These are phyloP conservation scores for Odonthalia washingtoniensis DNA, from an alignment of 31 red algal species.

Conservation along the genomic window DNA sequence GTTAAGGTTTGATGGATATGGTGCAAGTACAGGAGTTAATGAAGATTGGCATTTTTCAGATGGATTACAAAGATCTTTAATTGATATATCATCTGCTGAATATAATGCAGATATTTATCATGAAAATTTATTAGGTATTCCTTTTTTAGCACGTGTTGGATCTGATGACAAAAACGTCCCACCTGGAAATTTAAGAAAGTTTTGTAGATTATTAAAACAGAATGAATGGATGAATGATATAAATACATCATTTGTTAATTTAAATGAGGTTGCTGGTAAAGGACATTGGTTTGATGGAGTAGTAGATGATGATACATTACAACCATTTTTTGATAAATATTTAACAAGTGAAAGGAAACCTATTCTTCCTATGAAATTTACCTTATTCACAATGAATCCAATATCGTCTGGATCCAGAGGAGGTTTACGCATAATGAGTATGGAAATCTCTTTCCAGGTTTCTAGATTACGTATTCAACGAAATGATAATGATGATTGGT, in stretches of 20 bases:
- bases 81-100: conserved; percentile 48
- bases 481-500: conserved; percentile 43
- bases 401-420: conserved; percentile 61
- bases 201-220: conserved; percentile 54
- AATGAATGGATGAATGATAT: conserved; percentile 59
- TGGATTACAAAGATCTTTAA: conserved; percentile 35
- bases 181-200: conserved; percentile 61
- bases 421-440: conserved; percentile 54
- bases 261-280: conserved; percentile 66
- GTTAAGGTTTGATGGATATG: conserved; percentile 60
- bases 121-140: conserved; percentile 75
- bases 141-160: conserved; percentile 70
- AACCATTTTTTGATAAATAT: conserved; percentile 58
- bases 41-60: conserved; percentile 59
- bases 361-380: conserved; percentile 36
- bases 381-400: conserved; percentile 75
- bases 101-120: conserved; percentile 63
- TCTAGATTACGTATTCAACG: conserved; percentile 42
- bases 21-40: neutral
- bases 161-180: conserved; percentile 68
- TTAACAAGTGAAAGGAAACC: conserved; percentile 29
- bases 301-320: conserved; percentile 67
- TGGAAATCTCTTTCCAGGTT: conserved; percentile 40
- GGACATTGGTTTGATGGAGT: conserved; percentile 86
- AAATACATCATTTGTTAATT: conserved; percentile 25